Conservation (phyloP, 1,284 basidiomycete species). For the Fistulinella cinereoalba region DNA sequence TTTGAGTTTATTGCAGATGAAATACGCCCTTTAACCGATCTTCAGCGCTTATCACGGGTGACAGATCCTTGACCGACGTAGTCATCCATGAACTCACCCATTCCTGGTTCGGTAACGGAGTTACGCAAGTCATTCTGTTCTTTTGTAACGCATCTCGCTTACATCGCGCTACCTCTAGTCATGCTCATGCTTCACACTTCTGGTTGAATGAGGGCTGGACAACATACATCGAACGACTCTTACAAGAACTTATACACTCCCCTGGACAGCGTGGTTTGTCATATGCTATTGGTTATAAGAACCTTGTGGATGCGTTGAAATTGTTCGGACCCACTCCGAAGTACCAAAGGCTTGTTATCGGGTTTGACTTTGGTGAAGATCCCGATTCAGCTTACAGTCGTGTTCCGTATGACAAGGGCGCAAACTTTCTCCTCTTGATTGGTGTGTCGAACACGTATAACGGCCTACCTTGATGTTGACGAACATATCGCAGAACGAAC, state of each 20-base stretch:
- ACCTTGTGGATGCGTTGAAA: constrained; percentile 70
- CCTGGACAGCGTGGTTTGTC: constrained; percentile 81
- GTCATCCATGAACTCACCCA: constrained; percentile 80
- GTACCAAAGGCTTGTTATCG: constrained; percentile 85
- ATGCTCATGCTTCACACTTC: constrained; percentile 75
- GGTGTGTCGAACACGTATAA: constrained; percentile 37
- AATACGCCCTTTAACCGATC: not conserved
- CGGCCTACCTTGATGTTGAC: not conserved
- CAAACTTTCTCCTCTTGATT: constrained; percentile 46
- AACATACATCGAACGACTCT: constrained; percentile 88
- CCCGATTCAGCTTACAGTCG: constrained; percentile 50
- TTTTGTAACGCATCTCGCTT: constrained; percentile 10
- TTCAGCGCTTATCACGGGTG: constrained; percentile 77
- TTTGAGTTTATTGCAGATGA: not conserved
- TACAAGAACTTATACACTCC: constrained; percentile 73
- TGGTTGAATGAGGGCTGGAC: constrained; percentile 97
- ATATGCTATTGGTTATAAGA: constrained; percentile 75
- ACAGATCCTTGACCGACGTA: constrained; percentile 85
- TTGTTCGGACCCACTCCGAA: constrained; percentile 59
- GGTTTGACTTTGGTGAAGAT: constrained; percentile 80
- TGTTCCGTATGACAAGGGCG: constrained; percentile 32
- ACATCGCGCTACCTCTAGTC: constrained; percentile 46
- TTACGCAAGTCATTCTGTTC: constrained; percentile 52
- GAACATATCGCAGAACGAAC: constrained; percentile 54
- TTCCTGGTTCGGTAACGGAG: constrained; percentile 87